Base-by-base conservation (phyloP, 345 rosid genomes). In the Eucalyptus cloeziana region DNA sequence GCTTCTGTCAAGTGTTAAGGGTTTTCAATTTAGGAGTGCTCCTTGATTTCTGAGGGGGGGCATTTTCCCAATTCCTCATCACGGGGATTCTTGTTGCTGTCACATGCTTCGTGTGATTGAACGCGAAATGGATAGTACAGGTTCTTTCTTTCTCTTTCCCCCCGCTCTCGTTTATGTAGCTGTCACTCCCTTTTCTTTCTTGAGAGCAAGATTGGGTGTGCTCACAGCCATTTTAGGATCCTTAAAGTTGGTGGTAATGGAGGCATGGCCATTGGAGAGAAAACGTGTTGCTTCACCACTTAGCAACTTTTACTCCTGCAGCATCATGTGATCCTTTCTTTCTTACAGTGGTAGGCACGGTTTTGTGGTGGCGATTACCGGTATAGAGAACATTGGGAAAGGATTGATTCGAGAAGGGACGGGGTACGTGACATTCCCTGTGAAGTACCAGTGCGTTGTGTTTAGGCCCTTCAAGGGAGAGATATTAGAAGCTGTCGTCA, bases 401-500 rank as follows among this genome's bases (percentile, higher is more conserved):
- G 99, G 99, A 69, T 94, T 95, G 91, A 97, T 97, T 88, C 93
- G 98, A 64, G 99, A 97, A 86, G 99, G 99, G 87, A 95, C 98
- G 8, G 97, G 97, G 64, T 97, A 93, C 52, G 99, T 96, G 69
- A 95, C 99, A 37, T 97, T 96, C 60, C 97, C 97, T 5, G 94
- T 97, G 43, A 96, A 96, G 92, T 96, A 96, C 90, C 97, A 95
- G 88, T 97, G 98, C 89, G 97, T 95, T 54, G 98, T 95, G 52
- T 96, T 96, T 91, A 94, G 99, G 91, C 99, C 99, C 50, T 96
- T 96, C 91, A 95, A 95, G 90, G 98, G 98, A 71, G 98, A 97
- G 94, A 94, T 96, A 92, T 89, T 96, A 89, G 99, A 97, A 93
- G 98, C 99, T 92, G 98, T 94, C 88, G 98, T 97, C 91, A 94